Evolutionary conservation across 2,329 filamentous ascomycete species (phyloP), one percentile per base, ranked within the genome.

Genomic region (Lasiodiplodia sp.): DNA sequence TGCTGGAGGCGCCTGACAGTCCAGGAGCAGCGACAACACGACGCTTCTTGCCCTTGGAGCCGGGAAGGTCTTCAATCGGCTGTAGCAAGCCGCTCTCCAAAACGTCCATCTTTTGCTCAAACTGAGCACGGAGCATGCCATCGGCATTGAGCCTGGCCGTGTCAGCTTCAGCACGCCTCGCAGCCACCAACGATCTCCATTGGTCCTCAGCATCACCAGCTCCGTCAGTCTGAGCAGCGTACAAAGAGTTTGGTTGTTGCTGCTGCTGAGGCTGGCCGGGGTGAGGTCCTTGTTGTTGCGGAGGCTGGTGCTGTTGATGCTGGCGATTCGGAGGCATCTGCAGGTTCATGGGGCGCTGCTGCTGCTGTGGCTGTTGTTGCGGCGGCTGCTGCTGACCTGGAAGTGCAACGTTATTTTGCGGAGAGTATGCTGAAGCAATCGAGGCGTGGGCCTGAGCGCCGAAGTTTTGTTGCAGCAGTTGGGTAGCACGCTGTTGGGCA

Each of bases 51-150:
- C 38, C 81, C 66, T 78, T 82, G 40, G 78, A 75, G 65, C 79
- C 78, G n/a, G 76, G 75, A 71, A 86, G 86, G 71, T 89, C 84
- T 72, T 86, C 84, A 12, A 94, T 83, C 2, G 92, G 90, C 21
- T 94, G 78, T 91, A 94, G 93, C 69, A 94, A 81, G 8, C 92
- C 92, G 60, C 89, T 92, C 76, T 94, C 90, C 83, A 93, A 90
- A 71, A 84, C 83, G 77, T 87, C 88, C 10, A 89, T 89, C 72
- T 86, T 86, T 56, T 87, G 86, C 66, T 88, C 85, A 70, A 94
- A 88, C 72, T 90, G 88, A 64, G 86, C 83, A 72, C 92, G 91
- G 73, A 95, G 87, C 75, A 92, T 82, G 56, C 84, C 82, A 75
- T 95, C 92, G 70, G 93, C 81, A 86, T 86, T 80, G 85, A 87